A percentile compares a stretch with the other conserved stretches of the same genome.
Conservation (phyloP, 306 rosid species). For the Prunus salicina region DNA sequence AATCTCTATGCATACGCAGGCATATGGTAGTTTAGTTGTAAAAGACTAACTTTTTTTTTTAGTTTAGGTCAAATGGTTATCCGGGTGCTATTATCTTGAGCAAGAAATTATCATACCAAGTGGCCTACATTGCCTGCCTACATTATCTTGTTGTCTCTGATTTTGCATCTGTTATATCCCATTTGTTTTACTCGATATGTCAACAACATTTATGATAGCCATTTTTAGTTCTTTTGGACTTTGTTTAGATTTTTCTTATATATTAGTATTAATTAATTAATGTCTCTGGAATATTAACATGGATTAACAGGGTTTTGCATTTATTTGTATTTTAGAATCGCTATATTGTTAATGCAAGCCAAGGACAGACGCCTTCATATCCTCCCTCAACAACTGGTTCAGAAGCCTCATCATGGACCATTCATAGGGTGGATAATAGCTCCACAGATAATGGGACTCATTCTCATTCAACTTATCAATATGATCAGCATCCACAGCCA, state of each 20-base stretch:
- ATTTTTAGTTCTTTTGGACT: not conserved
- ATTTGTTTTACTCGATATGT: not conserved
- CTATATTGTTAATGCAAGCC: conserved; percentile 48
- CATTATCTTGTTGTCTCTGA: not conserved
- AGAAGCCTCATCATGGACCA: conserved; percentile 64
- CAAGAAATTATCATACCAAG: not conserved
- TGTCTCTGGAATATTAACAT: not conserved
- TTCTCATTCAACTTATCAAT: conserved; percentile 65
- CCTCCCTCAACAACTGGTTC: conserved; percentile 52
- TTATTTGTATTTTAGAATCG: conserved; percentile 48
- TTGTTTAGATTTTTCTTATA: not conserved
- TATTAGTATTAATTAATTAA: not conserved
- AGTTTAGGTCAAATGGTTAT: not conserved
- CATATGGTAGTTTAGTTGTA: not conserved
- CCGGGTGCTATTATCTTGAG: not conserved
- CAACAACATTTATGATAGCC: not conserved
- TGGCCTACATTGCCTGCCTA: not conserved
- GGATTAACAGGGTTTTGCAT: not conserved
- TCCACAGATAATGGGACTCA: conserved; percentile 63
- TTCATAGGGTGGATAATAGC: conserved; percentile 41
- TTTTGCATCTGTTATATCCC: not conserved
- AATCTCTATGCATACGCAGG: not conserved
- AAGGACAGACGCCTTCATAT: conserved; percentile 50
- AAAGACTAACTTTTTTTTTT: not conserved
- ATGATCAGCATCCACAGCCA: conserved; percentile 65